A percentile compares a stretch with the other conserved stretches of the same genome.
These are phyloP conservation scores for Ceratopteris richardii DNA, from an alignment of 75 land plant species.

Conservation along the genomic window DNA sequence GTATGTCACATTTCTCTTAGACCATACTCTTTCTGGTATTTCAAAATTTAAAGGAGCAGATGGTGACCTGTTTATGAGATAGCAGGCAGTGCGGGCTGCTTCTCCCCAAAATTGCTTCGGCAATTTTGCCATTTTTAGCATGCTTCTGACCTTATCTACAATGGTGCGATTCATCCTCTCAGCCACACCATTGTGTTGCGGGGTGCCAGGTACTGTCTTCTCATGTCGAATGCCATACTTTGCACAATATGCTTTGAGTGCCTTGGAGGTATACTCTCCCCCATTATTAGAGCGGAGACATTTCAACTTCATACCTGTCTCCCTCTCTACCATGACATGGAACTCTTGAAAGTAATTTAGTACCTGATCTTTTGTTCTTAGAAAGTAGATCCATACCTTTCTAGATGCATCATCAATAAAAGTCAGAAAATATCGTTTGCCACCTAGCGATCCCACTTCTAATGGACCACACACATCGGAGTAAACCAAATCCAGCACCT, in stretches of 20 bases:
- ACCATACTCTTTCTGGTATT: slow-evolving; percentile 7
- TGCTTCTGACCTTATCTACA: slow-evolving; percentile 11
- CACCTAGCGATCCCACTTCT: slow-evolving; percentile 5
- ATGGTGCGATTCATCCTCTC: slow-evolving; percentile 30
- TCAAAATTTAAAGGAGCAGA: neutral
- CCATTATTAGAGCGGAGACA: slow-evolving; percentile 27
- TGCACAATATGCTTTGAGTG: slow-evolving; percentile 16
- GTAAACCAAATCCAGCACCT: slow-evolving; percentile 12
- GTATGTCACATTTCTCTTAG: slow-evolving; percentile 13
- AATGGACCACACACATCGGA: slow-evolving; percentile 22
- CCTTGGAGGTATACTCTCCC: slow-evolving; percentile 10
- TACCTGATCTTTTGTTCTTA: slow-evolving; percentile 29
- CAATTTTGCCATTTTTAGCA: slow-evolving; percentile 7
- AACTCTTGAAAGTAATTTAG: slow-evolving; percentile 13
- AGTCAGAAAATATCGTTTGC: slow-evolving; percentile 17
- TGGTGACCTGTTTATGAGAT: slow-evolving; percentile 7
- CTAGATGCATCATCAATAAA: slow-evolving; percentile 29
- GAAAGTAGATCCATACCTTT: slow-evolving; percentile 16
- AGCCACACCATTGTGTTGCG: slow-evolving; percentile 15
- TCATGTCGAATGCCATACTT: slow-evolving; percentile 13
- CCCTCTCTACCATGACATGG: slow-evolving; percentile 12
- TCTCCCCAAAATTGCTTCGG: slow-evolving; percentile 10
- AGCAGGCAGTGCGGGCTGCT: slow-evolving; percentile 1
- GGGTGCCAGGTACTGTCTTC: slow-evolving; percentile 8
- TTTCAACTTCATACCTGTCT: slow-evolving; percentile 14